Evolutionary conservation across 495 filamentous ascomycete genomes (phyloP).

Genomic region (Penicillium alfredii): DNA sequence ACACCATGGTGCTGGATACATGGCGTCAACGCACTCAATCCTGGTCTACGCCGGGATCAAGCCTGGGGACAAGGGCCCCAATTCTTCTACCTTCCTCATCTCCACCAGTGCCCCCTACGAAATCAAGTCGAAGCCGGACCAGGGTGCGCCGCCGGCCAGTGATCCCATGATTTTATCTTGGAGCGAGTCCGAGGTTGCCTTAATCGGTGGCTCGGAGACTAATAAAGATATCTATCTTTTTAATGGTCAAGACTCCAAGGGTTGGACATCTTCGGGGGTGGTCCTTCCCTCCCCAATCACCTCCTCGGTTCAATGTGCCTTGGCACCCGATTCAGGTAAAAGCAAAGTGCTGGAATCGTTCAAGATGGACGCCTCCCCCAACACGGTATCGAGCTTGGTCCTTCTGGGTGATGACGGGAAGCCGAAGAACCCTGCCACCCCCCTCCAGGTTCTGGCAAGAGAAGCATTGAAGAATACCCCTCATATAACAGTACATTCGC

Average conservation of each 20-base stretch:
- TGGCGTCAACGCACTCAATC: constrained; percentile 64
- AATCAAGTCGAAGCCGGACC: constrained; percentile 43
- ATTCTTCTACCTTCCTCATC: constrained; percentile 73
- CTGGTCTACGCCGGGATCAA: constrained; percentile 76
- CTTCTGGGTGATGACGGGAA: constrained; percentile 47
- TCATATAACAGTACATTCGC: constrained; percentile 70
- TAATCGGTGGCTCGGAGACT: constrained; percentile 65
- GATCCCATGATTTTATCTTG: constrained; percentile 71
- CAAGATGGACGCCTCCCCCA: constrained; percentile 71
- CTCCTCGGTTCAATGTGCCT: constrained; percentile 52
- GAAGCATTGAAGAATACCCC: constrained; percentile 59
- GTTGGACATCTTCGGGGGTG: constrained; percentile 61
- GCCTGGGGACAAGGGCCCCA: constrained; percentile 45
- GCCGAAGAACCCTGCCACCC: constrained; percentile 28
- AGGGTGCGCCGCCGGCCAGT: constrained; percentile 55
- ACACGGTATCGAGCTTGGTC: constrained; percentile 61
- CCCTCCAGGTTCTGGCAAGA: too few relatives aligned
- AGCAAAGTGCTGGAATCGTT: constrained; percentile 81
- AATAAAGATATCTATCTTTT: constrained; percentile 68
- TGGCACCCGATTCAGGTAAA: constrained; percentile 66
- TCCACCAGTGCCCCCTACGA: constrained; percentile 53
- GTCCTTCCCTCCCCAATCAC: constrained; percentile 53
- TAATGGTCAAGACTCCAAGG: constrained; percentile 30
- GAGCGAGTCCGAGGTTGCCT: constrained; percentile 62
- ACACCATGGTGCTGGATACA: constrained; percentile 69